Base-by-base conservation (phyloP, 352 stramenopile genomes). In the Globisporangium alternatum region DNA sequence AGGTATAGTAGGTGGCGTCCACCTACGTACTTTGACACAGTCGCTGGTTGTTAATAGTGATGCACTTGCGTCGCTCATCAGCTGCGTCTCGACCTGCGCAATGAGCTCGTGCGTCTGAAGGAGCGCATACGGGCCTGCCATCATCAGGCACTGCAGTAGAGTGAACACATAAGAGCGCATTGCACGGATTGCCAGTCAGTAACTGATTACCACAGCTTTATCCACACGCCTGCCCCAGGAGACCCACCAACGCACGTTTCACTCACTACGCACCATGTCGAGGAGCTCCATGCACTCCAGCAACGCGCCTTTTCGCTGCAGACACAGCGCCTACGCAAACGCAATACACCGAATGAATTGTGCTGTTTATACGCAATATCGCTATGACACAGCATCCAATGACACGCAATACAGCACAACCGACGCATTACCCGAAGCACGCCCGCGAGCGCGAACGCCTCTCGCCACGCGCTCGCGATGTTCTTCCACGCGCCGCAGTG, bases 401-500 rank as follows among this genome's bases (percentile, higher is more conserved):
- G 57, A 45, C 7, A 45, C 48, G 1, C 56, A 33, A 54, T 13
- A 35, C 61, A 28, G 7, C 6, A 17, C 30, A 45, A 19, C 17
- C 35, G 44, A 21, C 39, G 39, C 7, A 44, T 28, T 49, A 86
- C 85, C 47, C 83, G 74, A 39, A 93, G 39, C 22, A 91, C 59
- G 28, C 73, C 74, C 8, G 86, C 82, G 35, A 69, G 49, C 1
- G 75, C 86, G 62, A 91, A 95, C 30, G 79, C 72, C 51, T 86
- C 62, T 5, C 82, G 77, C 83, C 82, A 95, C 51, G 80, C 72
- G 7, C 65, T 45, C 9, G 67, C 57, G 9, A 95, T 67, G 43
- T 67, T 70, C 57, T 91, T 90, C 86, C 86, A 95, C 62, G 67
- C 80, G 4, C 81, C 86, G 48, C 78, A 86, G 69, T 95, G 86